These are phyloP conservation scores for Microbotryomycetes sp. DNA, from an alignment of 1,284 basidiomycete genomes.

Conservation along the genomic window DNA sequence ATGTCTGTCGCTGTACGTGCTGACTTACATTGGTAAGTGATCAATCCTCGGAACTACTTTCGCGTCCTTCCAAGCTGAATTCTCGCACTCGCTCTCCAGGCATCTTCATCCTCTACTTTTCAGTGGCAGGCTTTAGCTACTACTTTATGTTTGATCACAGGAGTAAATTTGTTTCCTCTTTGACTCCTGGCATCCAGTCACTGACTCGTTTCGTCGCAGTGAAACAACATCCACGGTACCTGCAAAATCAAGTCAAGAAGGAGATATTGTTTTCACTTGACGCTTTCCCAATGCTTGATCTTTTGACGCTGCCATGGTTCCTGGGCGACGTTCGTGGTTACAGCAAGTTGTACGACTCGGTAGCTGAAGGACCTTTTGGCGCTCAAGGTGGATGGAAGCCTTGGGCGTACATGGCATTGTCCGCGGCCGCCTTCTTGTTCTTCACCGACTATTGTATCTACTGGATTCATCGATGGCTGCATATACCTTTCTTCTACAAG, in stretches of 20 bases:
- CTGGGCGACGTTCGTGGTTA: constrained; percentile 84
- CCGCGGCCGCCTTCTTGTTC: constrained; percentile 57
- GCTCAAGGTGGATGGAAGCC: constrained; percentile 50
- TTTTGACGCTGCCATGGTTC: constrained; percentile 90
- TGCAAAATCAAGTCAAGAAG: constrained; percentile 74
- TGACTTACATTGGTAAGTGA: constrained; percentile 63
- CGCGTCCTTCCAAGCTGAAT: constrained; percentile 53
- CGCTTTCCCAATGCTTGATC: constrained; percentile 60
- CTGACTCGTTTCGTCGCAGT: constrained; percentile 51
- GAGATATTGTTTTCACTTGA: constrained; percentile 74
- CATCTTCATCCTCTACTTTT: constrained; percentile 56
- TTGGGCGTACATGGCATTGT: constrained; percentile 43
- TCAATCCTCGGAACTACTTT: too few species aligned
- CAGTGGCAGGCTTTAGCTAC: constrained; percentile 79
- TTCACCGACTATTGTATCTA: constrained; percentile 92
- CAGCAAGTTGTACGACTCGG: constrained; percentile 68
- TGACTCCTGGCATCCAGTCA: not conserved
- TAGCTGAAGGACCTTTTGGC: constrained; percentile 50
- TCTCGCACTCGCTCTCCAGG: not conserved
- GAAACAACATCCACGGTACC: constrained; percentile 89
- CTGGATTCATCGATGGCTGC: constrained; percentile 88
- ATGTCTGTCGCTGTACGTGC: constrained; percentile 60
- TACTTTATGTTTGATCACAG: constrained; percentile 87
- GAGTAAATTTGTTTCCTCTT: constrained; percentile 5
- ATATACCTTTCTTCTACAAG: constrained; percentile 84